These are phyloP conservation scores for Pseudozyma sp. DNA, from an alignment of 1,284 basidiomycete genomes.

Conservation along the genomic window DNA sequence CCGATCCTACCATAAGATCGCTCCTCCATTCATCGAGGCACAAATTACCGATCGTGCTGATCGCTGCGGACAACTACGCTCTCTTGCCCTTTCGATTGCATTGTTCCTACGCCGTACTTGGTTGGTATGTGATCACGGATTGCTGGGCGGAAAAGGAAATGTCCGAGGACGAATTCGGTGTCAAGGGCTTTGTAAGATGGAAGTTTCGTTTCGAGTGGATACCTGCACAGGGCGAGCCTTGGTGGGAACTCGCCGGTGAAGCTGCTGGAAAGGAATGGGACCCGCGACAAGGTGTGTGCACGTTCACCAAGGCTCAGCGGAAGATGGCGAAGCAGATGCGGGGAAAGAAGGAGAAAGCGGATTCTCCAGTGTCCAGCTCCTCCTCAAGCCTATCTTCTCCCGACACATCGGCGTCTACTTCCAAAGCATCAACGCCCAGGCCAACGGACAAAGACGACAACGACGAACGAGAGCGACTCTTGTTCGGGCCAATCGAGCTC, in stretches of 20 bases:
- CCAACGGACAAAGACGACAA: not conserved
- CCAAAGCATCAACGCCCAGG: not conserved
- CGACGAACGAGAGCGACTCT: slow-evolving; percentile 7
- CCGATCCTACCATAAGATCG: slow-evolving; percentile 34
- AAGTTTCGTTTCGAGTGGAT: slow-evolving; percentile 59
- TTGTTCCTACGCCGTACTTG: slow-evolving; percentile 53
- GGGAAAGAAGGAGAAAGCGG: not conserved
- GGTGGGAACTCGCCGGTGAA: slow-evolving; percentile 34
- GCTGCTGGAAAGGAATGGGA: slow-evolving; percentile 10
- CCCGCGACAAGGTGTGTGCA: slow-evolving; percentile 24
- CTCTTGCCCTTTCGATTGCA: slow-evolving; percentile 39
- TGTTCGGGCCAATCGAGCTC: slow-evolving; percentile 14
- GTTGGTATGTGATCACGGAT: slow-evolving; percentile 58
- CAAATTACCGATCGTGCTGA: slow-evolving; percentile 40
- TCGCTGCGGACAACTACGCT: slow-evolving; percentile 42
- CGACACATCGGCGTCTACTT: not conserved
- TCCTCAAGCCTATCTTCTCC: not conserved
- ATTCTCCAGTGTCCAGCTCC: not conserved
- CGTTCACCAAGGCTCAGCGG: slow-evolving; percentile 19
- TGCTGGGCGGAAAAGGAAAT: slow-evolving; percentile 46
- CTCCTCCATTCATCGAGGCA: slow-evolving; percentile 39
- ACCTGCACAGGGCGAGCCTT: slow-evolving; percentile 40
- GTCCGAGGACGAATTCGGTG: not conserved
- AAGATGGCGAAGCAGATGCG: slow-evolving; percentile 13
- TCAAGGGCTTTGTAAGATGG: slow-evolving; percentile 37